A percentile compares a stretch with the other conserved stretches of the same genome.
phyloP scores from a whole-genome alignment of 2,329 filamentous ascomycete species.

The Dactylellina cionopaga region DNA sequence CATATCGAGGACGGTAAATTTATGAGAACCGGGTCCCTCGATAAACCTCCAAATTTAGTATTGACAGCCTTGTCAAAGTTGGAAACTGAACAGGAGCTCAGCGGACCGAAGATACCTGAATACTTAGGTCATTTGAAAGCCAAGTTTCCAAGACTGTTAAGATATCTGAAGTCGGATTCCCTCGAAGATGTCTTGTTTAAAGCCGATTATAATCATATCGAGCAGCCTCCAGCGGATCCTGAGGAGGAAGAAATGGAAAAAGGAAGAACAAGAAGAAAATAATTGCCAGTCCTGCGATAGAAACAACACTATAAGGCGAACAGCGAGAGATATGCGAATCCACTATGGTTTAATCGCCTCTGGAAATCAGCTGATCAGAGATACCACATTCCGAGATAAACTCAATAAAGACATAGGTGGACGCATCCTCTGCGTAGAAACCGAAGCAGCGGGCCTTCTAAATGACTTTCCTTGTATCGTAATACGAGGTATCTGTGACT shows the following conservation, averaged over 20 bases:
- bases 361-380: slow-evolving; percentile 53
- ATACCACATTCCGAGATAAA: slow-evolving; percentile 49
- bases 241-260: not conserved
- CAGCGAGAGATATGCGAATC: not conserved
- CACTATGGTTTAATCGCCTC: slow-evolving; percentile 1
- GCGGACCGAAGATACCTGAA: slow-evolving; percentile 7
- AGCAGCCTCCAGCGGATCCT: too few species aligned
- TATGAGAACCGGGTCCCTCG: slow-evolving; percentile 48
- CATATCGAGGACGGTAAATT: slow-evolving; percentile 52
- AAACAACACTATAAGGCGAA: not conserved
- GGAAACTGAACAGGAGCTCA: slow-evolving; percentile 37
- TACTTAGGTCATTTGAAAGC: slow-evolving; percentile 2
- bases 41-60: slow-evolving; percentile 54
- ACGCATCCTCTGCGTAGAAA: slow-evolving; percentile 17
- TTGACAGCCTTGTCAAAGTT: slow-evolving; percentile 53
- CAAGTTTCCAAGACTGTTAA: slow-evolving; percentile 4
- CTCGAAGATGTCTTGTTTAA: not conserved
- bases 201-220: too few species aligned
- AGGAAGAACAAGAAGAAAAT: not conserved
- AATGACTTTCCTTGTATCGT: slow-evolving; percentile 13
- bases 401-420: slow-evolving; percentile 20
- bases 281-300: not conserved
- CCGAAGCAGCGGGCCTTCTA: slow-evolving; percentile 30
- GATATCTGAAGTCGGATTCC: not conserved
- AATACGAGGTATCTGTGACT: slow-evolving; percentile 54